Conservation (phyloP, 139 green algal genomes). For the Volvox reticuliferus region DNA sequence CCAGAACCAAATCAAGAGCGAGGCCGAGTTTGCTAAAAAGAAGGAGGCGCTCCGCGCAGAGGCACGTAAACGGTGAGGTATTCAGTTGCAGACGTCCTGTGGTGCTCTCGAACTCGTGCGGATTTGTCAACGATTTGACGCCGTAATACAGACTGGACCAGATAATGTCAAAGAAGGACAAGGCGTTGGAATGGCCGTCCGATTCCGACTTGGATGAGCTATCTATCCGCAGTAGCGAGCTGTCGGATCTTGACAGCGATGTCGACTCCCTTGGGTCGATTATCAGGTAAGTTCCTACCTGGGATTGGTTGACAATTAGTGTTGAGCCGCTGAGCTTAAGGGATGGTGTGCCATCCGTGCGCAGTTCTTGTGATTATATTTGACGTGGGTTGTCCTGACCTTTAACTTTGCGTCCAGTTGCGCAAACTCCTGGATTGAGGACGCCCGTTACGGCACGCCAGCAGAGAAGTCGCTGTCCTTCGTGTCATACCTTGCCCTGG, state of each 20-base stretch:
- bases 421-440: constrained; percentile 63
- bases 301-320: too few relatives aligned
- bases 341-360: too few relatives aligned
- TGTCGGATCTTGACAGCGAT: constrained; percentile 69
- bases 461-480: constrained; percentile 46
- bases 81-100: too few relatives aligned
- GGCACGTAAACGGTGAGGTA: constrained; percentile 38
- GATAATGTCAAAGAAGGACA: constrained; percentile 60
- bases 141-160: constrained; percentile 13
- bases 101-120: neutral
- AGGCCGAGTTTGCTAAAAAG: constrained; percentile 61
- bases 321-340: too few relatives aligned
- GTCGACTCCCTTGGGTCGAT: constrained; percentile 62
- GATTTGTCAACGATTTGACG: neutral
- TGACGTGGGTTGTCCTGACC: too few relatives aligned
- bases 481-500: neutral
- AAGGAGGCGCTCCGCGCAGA: constrained; percentile 51
- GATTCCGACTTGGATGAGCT: constrained; percentile 60
- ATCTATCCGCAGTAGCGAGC: constrained; percentile 63
- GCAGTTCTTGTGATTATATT: too few relatives aligned
- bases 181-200: constrained; percentile 46
- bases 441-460: constrained; percentile 54
- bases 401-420: constrained; percentile 26
- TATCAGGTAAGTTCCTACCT: constrained; percentile 1
- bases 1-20: constrained; percentile 52